Percentiles rank a stretch among this genome's conserved stretches.
phyloP scores from a whole-genome alignment of 2,329 filamentous ascomycete genomes.

The Cladophialophora bantiana region DNA sequence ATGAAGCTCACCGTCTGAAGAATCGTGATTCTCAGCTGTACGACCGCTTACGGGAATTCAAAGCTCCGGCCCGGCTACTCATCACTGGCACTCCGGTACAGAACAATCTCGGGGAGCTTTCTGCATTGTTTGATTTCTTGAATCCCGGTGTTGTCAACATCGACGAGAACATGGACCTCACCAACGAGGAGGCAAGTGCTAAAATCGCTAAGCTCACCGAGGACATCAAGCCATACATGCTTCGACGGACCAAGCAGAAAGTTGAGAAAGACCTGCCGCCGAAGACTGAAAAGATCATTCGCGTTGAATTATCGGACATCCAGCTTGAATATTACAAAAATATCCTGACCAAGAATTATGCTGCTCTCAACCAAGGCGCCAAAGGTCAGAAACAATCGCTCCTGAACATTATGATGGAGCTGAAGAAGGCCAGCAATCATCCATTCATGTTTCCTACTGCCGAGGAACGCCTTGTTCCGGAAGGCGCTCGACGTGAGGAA shows the following conservation, averaged over 20 bases:
- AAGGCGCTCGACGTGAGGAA: conserved; percentile 83
- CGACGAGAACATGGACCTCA: conserved; percentile 88
- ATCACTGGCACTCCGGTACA: conserved; percentile 98
- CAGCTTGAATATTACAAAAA: conserved; percentile 99
- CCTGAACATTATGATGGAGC: conserved; percentile 98
- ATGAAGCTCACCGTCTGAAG: conserved; percentile 96
- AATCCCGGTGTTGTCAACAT: conserved; percentile 94
- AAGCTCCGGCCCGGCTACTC: conserved; percentile 83
- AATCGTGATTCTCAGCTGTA: conserved; percentile 96
- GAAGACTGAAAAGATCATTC: conserved; percentile 98
- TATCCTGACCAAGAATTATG: conserved; percentile 94
- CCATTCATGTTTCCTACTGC: conserved; percentile 97
- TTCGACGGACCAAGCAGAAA: conserved; percentile 94
- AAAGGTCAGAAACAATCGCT: conserved; percentile 93
- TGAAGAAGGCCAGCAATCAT: conserved; percentile 99
- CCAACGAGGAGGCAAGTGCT: conserved; percentile 78
- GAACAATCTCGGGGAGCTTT: conserved; percentile 92
- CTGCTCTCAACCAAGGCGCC: conserved; percentile 87
- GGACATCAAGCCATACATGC: conserved; percentile 90
- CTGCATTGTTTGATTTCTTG: conserved; percentile 91
- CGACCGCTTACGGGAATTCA: conserved; percentile 81
- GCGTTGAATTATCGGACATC: conserved; percentile 93
- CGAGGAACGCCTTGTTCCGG: conserved; percentile 84
- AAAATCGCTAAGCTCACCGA: conserved; percentile 87
- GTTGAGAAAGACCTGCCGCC: conserved; percentile 95